Evolutionary conservation across 2,329 filamentous ascomycete species (phyloP).

Genomic region (Xylaria sp.): DNA sequence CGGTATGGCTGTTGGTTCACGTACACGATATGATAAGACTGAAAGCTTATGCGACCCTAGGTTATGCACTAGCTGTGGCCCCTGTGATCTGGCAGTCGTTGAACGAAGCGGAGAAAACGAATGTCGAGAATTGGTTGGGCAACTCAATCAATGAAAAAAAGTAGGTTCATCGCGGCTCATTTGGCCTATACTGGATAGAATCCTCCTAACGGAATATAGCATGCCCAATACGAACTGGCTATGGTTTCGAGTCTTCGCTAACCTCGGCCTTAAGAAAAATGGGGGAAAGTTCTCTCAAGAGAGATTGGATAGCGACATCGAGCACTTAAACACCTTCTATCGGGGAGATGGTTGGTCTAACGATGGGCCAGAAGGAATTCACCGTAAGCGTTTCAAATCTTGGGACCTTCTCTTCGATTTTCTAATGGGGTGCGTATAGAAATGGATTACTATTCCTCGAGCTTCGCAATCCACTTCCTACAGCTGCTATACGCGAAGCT

Average conservation of each 20-base stretch:
- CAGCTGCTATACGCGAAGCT: constrained; percentile 82
- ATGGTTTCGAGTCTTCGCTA: constrained; percentile 88
- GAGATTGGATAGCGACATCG: constrained; percentile 77
- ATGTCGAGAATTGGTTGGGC: constrained; percentile 78
- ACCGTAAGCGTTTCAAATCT: constrained; percentile 59
- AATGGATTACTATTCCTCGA: constrained; percentile 88
- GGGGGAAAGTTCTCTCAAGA: constrained; percentile 76
- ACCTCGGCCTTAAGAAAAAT: constrained; percentile 80
- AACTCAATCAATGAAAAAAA: constrained; percentile 83
- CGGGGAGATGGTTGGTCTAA: constrained; percentile 86
- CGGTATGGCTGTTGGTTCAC: constrained; percentile 53
- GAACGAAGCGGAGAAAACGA: constrained; percentile 68
- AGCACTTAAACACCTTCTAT: constrained; percentile 83
- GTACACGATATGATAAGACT: constrained; percentile 8
- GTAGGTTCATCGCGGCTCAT: constrained; percentile 49
- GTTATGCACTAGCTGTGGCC: constrained; percentile 78
- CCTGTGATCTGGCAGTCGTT: constrained; percentile 73
- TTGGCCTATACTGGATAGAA: background rate
- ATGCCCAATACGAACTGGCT: constrained; percentile 78
- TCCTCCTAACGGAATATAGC: constrained; percentile 55
- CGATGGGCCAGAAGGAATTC: constrained; percentile 80
- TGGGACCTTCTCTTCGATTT: background rate
- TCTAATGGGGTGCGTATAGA: constrained; percentile 55
- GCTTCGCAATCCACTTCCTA: constrained; percentile 83
- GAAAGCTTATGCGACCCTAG: constrained; percentile 44